phyloP scores from a whole-genome alignment of 179 eudicot genomes.

The Amaranthus tricolor region DNA sequence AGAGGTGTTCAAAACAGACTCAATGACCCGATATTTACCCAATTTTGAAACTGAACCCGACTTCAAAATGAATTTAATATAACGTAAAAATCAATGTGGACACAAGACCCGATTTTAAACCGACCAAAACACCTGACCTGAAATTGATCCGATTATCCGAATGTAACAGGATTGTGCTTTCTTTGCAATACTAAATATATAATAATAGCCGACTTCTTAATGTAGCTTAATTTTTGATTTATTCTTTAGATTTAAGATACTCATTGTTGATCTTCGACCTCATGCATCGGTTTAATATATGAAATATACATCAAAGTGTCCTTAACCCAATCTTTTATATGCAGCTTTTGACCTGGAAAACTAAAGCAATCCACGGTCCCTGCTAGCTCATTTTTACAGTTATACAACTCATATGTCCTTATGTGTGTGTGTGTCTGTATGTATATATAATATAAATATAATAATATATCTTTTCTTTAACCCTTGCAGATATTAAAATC shows the following conservation, averaged over 20 bases:
- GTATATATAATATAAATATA: not conserved
- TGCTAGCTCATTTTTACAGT: not conserved
- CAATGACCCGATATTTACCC: too few species aligned
- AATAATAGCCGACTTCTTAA: not conserved
- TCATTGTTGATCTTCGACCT: not conserved
- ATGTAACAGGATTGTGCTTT: not conserved
- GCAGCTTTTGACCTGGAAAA: not conserved
- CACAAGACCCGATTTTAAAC: too few species aligned
- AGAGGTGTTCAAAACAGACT: not conserved
- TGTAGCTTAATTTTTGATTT: not conserved
- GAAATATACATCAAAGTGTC: conserved; percentile 5
- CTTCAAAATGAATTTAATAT: too few species aligned
- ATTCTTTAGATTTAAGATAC: not conserved
- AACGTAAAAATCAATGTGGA: too few species aligned
- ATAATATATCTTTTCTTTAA: not conserved
- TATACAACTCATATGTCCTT: not conserved
- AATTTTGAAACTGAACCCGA: too few species aligned
- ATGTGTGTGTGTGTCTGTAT: not conserved
- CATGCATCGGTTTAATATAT: not conserved
- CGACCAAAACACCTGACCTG: not conserved
- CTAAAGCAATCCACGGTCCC: not conserved
- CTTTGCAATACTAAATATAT: not conserved
- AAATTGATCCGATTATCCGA: not conserved
- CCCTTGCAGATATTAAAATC: conserved; percentile 66
- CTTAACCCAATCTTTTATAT: not conserved